These are phyloP conservation scores for Simmondsia chinensis DNA, from an alignment of 148 eudicot genomes.

Conservation along the genomic window DNA sequence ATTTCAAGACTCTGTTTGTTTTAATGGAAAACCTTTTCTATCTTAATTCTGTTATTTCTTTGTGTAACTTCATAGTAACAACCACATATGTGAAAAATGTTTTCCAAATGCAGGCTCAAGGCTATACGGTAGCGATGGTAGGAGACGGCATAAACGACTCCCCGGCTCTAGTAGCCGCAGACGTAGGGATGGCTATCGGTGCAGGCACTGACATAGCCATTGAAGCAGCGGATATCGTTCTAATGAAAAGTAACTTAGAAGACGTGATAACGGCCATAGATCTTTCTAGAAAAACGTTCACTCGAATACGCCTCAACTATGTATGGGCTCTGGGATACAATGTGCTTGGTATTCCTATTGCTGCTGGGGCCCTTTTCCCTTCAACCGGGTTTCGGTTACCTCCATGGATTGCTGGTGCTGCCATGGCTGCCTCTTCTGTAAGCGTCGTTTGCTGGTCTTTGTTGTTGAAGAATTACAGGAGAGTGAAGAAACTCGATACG, in stretches of 20 bases:
- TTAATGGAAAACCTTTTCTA: no score
- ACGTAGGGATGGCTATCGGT: slow-evolving; percentile 96
- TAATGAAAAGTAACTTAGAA: slow-evolving; percentile 81
- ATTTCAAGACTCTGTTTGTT: no score
- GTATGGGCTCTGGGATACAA: slow-evolving; percentile 94
- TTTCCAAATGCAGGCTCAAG: slow-evolving; percentile 47
- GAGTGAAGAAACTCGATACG: slow-evolving; percentile 54
- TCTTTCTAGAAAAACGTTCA: slow-evolving; percentile 83
- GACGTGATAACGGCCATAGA: slow-evolving; percentile 92
- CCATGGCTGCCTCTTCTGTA: slow-evolving; percentile 98
- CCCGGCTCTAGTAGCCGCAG: slow-evolving; percentile 92
- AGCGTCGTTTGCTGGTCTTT: slow-evolving; percentile 97
- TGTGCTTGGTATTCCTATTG: slow-evolving; percentile 75
- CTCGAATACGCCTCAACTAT: slow-evolving; percentile 78
- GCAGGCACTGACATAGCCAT: slow-evolving; percentile 98
- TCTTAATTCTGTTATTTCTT: neutral
- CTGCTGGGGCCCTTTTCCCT: slow-evolving; percentile 81
- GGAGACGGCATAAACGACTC: slow-evolving; percentile 98
- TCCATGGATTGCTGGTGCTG: slow-evolving; percentile 98
- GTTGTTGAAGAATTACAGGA: slow-evolving; percentile 68
- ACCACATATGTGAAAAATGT: no score
- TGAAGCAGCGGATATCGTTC: slow-evolving; percentile 94
- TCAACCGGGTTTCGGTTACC: slow-evolving; percentile 66
- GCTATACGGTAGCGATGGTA: slow-evolving; percentile 84
- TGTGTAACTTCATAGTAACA: neutral